Evolutionary conservation across 1,139 yeast species (phyloP), one percentile per base, ranked within the genome.

Genomic region (Taphrina wiesneri): DNA sequence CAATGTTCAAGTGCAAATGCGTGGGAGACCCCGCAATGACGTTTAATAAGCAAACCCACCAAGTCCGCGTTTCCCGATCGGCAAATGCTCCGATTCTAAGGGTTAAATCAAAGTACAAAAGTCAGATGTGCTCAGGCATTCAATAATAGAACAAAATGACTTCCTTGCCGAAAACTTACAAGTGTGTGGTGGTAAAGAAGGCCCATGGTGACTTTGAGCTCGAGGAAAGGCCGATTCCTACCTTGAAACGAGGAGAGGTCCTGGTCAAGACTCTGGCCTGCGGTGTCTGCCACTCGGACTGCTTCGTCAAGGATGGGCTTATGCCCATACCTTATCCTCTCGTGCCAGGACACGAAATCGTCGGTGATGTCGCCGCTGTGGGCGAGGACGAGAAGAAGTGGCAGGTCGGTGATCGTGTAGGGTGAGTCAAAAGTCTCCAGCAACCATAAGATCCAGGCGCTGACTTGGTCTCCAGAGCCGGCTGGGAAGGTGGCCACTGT

Each of bases 221-320:
- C 19, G 56, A 34, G 34, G 87, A 85, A 71, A 82, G 85, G 68
- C 85, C 87, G 45, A 86, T 85, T 57, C 88, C 88, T 67, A 75
- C 73, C 67, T 88, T 88, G 68, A 81, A 80, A 72, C 77, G 85
- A 67, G 83, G 82, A 72, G 86, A 86, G 75, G 77, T 85, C 68
- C 79, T 86, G 73, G 77, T 86, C 78, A 82, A 85, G 74, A 83
- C 86, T 75, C 81, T 82, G 77, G 85, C 83, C 78, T 82, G 87
- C 30, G 88, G 88, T 74, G 87, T 85, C 59, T 85, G 87, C 76
- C 88, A 84, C 77, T 84, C 87, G 54, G 88, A 56, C 75, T 88
- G 85, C 77, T 88, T 87, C 70, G 85, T 87, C 86, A 82, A 85
- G 76, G 88, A 88, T 70, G 89, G 85, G 77, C 85, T 87, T 87